A percentile compares a stretch with the other conserved stretches of the same genome.
Evolutionary conservation across 441 rosid species (phyloP).

Genomic region (Jatropha podagrica): DNA sequence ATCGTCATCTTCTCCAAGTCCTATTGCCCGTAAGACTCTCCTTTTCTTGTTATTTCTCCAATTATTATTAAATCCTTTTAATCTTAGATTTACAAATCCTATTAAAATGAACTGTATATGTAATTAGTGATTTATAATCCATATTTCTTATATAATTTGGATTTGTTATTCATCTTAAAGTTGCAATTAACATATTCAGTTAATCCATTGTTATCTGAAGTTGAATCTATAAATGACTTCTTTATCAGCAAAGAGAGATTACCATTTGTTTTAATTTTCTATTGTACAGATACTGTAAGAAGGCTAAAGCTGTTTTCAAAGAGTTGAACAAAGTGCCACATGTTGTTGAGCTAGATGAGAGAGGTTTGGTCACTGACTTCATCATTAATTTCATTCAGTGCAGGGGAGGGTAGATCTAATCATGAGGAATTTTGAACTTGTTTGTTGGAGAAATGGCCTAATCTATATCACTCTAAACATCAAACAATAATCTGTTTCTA

Average conservation of each 20-base stretch:
- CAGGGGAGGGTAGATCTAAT: background rate
- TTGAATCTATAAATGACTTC: background rate
- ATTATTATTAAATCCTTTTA: background rate
- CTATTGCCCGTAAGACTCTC: conserved; percentile 72
- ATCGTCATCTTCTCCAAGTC: conserved; percentile 96
- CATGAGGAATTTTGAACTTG: background rate
- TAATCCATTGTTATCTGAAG: background rate
- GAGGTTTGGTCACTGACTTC: conserved; percentile 42
- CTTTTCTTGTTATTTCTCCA: background rate
- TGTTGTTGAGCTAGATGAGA: conserved; percentile 75
- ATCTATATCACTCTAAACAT: background rate
- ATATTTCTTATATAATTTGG: too few species aligned
- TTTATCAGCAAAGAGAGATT: background rate
- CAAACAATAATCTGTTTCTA: background rate
- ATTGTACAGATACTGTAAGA: conserved; percentile 62
- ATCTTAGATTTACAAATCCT: background rate
- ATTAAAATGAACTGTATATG: background rate
- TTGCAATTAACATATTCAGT: background rate
- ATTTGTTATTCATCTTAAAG: too few species aligned
- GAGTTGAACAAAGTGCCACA: conserved; percentile 61
- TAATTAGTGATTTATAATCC: too few species aligned
- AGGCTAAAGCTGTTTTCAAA: conserved; percentile 71
- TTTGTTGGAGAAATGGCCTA: background rate
- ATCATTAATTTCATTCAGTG: background rate
- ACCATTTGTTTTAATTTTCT: conserved; percentile 1